A percentile compares a stretch with the other conserved stretches of the same genome.
phyloP scores from a whole-genome alignment of 371 early-diverging fungal genomes.

The Rhizopus stolonifer region DNA sequence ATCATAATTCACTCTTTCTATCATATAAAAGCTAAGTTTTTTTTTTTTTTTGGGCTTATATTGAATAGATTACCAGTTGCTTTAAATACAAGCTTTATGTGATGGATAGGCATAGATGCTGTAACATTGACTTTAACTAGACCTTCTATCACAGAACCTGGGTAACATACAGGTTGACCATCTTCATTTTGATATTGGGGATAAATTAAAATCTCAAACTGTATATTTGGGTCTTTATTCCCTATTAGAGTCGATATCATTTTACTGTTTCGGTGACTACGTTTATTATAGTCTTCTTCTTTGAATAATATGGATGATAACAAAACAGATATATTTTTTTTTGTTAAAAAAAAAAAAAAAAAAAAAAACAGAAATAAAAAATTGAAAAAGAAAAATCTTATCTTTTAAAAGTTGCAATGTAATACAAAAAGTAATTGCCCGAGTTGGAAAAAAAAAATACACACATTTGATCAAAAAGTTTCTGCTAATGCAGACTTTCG shows the following conservation, averaged over 20 bases:
- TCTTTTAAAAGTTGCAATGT: neutral
- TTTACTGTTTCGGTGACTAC: conserved; percentile 23
- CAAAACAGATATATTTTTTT: neutral
- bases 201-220: conserved; percentile 21
- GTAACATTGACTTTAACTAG: conserved; percentile 21
- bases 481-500: neutral
- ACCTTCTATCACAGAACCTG: conserved; percentile 38
- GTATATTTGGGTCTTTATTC: conserved; percentile 13
- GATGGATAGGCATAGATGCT: conserved; percentile 17
- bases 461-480: neutral
- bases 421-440: neutral
- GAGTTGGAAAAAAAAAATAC: neutral
- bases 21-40: neutral
- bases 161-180: conserved; percentile 26
- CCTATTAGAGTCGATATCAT: conserved; percentile 23
- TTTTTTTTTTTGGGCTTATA: neutral
- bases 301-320: conserved; percentile 29
- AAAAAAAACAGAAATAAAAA: neutral
- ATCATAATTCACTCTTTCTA: conserved; percentile 37
- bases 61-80: conserved; percentile 15
- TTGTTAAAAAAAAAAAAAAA: neutral
- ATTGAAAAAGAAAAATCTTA: neutral
- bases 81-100: conserved; percentile 35
- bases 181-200: conserved; percentile 28
- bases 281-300: conserved; percentile 28